A percentile compares a stretch with the other conserved stretches of the same genome.
phyloP scores from a whole-genome alignment of 2,329 filamentous ascomycete species.

The Cladosporium sp. region DNA sequence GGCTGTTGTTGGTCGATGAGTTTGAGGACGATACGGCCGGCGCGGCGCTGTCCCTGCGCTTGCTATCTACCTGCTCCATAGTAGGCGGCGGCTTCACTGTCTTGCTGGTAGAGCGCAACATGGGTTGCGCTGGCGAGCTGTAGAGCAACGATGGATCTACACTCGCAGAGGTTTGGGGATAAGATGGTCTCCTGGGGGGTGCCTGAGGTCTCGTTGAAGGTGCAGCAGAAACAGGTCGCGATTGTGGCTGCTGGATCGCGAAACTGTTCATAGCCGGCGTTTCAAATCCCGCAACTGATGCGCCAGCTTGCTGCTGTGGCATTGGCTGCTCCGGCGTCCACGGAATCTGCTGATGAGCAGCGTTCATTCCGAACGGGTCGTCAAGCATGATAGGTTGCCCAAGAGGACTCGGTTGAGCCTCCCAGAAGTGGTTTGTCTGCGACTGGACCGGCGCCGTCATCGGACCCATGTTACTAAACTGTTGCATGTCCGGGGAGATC shows the following conservation, averaged over 20 bases:
- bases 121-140: slow-evolving; percentile 27
- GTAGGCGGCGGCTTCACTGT: slow-evolving; percentile 18
- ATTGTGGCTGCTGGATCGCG: slow-evolving; percentile 19
- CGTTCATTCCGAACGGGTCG: slow-evolving; percentile 23
- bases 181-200: slow-evolving; percentile 12
- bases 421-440: slow-evolving; percentile 36
- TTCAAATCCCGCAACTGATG: slow-evolving; percentile 21
- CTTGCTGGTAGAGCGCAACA: slow-evolving; percentile 7
- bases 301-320: slow-evolving; percentile 12
- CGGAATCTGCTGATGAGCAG: slow-evolving; percentile 12
- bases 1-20: not conserved
- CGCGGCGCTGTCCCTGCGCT: slow-evolving; percentile 22
- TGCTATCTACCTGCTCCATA: slow-evolving; percentile 12
- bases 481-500: slow-evolving; percentile 53
- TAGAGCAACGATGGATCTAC: slow-evolving; percentile 44
- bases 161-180: slow-evolving; percentile 28
- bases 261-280: slow-evolving; percentile 29
- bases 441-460: slow-evolving; percentile 52
- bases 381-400: slow-evolving; percentile 17
- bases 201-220: slow-evolving; percentile 14
- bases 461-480: slow-evolving; percentile 46
- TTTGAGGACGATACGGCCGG: not conserved
- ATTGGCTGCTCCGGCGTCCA: slow-evolving; percentile 2
- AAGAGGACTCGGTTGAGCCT: slow-evolving; percentile 4
- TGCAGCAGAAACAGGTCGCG: slow-evolving; percentile 22